These are phyloP conservation scores for Blastocystis sp. DNA, from an alignment of 352 stramenopile species.

Conservation along the genomic window DNA sequence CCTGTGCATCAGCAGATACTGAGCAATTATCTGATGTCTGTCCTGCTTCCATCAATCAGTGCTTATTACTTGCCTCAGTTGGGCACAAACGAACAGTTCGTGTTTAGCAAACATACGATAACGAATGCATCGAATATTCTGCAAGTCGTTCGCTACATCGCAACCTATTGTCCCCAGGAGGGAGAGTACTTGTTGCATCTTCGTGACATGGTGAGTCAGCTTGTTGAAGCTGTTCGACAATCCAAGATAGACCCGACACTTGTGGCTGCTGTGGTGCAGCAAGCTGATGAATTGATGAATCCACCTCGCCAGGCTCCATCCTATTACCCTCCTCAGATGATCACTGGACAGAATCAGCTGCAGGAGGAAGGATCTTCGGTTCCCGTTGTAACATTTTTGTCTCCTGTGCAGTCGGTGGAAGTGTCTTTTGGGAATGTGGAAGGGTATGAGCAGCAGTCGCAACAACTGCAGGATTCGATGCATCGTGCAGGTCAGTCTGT, in stretches of 20 bases:
- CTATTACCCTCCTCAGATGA: background rate
- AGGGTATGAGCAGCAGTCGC: background rate
- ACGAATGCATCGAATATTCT: slow-evolving; percentile 5
- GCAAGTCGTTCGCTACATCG: background rate
- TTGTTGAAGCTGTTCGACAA: background rate
- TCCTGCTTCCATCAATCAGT: background rate
- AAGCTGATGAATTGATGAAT: background rate
- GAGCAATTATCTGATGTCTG: slow-evolving; percentile 12
- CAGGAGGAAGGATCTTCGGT: background rate
- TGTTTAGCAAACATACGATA: background rate
- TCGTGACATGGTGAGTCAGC: background rate
- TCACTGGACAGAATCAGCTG: background rate
- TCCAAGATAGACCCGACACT: background rate
- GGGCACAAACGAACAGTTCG: background rate
- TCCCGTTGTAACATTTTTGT: background rate
- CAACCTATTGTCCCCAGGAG: background rate
- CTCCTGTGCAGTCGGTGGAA: background rate
- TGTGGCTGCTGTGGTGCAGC: background rate
- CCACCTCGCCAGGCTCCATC: background rate
- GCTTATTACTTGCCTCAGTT: slow-evolving; percentile 20
- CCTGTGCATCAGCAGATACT: background rate
- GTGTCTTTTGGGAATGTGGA: background rate
- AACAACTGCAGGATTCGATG: background rate
- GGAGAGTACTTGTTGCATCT: slow-evolving; percentile 16
- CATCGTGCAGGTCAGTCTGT: background rate